These are phyloP conservation scores for Dittrichia graveolens DNA, from an alignment of 129 eudicot species.

Conservation along the genomic window DNA sequence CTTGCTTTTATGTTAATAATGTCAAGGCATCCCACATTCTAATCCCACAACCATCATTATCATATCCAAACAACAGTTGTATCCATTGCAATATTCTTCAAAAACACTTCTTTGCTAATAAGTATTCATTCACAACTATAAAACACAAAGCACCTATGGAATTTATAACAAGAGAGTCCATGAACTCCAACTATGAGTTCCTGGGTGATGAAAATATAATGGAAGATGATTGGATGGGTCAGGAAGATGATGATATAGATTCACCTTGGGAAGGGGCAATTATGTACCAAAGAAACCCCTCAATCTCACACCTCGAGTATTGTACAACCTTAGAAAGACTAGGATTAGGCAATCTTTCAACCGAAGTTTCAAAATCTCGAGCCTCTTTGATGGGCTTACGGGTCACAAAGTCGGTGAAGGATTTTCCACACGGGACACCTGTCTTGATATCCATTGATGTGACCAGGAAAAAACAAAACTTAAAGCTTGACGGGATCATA, in stretches of 20 bases:
- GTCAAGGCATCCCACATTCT: conserved; percentile 17
- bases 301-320: conserved; percentile 71
- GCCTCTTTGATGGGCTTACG: conserved; percentile 88
- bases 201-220: conserved; percentile 30
- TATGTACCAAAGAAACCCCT: conserved; percentile 68
- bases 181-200: conserved; percentile 39
- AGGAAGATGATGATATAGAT: conserved; percentile 44
- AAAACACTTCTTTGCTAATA: conserved; percentile 3
- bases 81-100: conserved; percentile 5
- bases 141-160: conserved; percentile 26
- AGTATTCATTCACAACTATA: conserved; percentile 18
- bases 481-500: conserved; percentile 91
- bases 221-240: conserved; percentile 49
- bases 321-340: conserved; percentile 93
- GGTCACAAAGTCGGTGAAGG: conserved; percentile 72
- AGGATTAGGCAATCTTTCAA: conserved; percentile 69
- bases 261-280: conserved; percentile 97
- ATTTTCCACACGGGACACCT: conserved; percentile 79
- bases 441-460: conserved; percentile 81
- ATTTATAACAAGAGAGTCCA: conserved; percentile 26
- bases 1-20: conserved; percentile 32
- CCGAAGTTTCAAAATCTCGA: conserved; percentile 59
- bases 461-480: conserved; percentile 61
- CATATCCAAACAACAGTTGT: conserved; percentile 8
- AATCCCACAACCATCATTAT: conserved; percentile 20